These are phyloP conservation scores for Debaryomyces robertsiae DNA, from an alignment of 1,139 yeast genomes.

Conservation along the genomic window DNA sequence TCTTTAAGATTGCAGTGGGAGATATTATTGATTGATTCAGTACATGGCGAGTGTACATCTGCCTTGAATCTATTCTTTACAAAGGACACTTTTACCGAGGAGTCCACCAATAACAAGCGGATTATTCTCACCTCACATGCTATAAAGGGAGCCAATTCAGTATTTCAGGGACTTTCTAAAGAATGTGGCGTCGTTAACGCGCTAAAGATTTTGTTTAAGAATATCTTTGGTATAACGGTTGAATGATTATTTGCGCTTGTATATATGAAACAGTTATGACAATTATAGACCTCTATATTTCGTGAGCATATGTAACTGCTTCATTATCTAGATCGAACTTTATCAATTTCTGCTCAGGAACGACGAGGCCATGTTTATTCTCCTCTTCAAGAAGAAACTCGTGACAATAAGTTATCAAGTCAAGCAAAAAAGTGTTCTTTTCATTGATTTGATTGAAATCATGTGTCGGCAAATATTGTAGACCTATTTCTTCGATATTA, in stretches of 20 bases:
- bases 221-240: slow-evolving; percentile 21
- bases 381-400: slow-evolving; percentile 19
- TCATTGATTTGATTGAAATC: slow-evolving; percentile 42
- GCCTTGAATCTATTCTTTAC: slow-evolving; percentile 18
- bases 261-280: slow-evolving; percentile 2
- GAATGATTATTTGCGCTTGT: background rate
- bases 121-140: background rate
- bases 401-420: slow-evolving; percentile 30
- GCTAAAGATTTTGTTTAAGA: slow-evolving; percentile 26
- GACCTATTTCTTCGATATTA: slow-evolving; percentile 16
- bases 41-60: slow-evolving; percentile 33
- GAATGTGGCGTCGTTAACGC: slow-evolving; percentile 32
- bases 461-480: slow-evolving; percentile 35
- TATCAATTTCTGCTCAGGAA: background rate
- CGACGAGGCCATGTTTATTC: background rate
- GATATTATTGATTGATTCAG: slow-evolving; percentile 24
- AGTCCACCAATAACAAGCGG: too few relatives aligned
- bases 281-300: slow-evolving; percentile 2
- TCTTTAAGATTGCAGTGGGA: slow-evolving; percentile 30
- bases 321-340: slow-evolving; percentile 33
- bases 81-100: slow-evolving; percentile 13
- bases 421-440: slow-evolving; percentile 29
- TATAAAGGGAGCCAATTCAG: slow-evolving; percentile 11
- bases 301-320: slow-evolving; percentile 17
- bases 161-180: slow-evolving; percentile 25